A percentile compares a stretch with the other conserved stretches of the same genome.
phyloP scores from a whole-genome alignment of 768 basidiomycete genomes.

The Trametes cubensis region DNA sequence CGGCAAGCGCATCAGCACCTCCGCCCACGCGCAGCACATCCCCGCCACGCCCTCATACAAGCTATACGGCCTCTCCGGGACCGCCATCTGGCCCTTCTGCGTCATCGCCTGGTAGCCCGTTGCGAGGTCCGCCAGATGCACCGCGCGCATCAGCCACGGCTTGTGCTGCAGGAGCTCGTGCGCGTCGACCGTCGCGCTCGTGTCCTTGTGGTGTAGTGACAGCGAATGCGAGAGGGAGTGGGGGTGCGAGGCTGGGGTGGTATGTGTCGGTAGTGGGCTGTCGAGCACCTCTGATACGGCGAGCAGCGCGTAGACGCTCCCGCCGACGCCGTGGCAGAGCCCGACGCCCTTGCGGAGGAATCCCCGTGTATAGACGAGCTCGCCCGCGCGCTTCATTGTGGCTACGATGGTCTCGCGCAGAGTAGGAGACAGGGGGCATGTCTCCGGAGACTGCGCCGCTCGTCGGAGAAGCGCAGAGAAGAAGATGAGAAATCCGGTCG shows the following conservation, averaged over 20 bases:
- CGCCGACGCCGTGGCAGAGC: conserved; percentile 60
- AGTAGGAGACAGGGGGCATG: conserved; percentile 29
- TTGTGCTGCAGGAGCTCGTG: conserved; percentile 6
- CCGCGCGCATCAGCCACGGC: conserved; percentile 43
- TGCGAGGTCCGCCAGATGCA: conserved; percentile 52
- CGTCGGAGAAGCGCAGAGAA: conserved; percentile 47
- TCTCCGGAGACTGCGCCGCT: conserved; percentile 25
- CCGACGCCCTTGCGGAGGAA: conserved; percentile 61
- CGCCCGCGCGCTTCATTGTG: conserved; percentile 44
- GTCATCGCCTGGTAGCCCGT: conserved; percentile 39
- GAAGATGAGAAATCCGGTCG: conserved; percentile 52
- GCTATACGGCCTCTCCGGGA: conserved; percentile 57
- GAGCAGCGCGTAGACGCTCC: conserved; percentile 56
- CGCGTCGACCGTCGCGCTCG: not conserved
- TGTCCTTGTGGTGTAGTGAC: no score
- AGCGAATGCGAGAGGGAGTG: not conserved
- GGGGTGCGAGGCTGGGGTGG: conserved; percentile 7
- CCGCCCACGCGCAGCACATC: conserved; percentile 60
- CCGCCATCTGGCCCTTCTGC: conserved; percentile 44
- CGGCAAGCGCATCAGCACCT: conserved; percentile 34
- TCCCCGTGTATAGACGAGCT: conserved; percentile 50
- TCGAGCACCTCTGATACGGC: conserved; percentile 51
- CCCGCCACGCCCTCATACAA: conserved; percentile 62
- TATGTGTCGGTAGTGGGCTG: not conserved
- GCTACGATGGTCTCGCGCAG: conserved; percentile 34